Conservation (phyloP, 2,329 filamentous ascomycete species). For the Pseudogymnoascus sp. region DNA sequence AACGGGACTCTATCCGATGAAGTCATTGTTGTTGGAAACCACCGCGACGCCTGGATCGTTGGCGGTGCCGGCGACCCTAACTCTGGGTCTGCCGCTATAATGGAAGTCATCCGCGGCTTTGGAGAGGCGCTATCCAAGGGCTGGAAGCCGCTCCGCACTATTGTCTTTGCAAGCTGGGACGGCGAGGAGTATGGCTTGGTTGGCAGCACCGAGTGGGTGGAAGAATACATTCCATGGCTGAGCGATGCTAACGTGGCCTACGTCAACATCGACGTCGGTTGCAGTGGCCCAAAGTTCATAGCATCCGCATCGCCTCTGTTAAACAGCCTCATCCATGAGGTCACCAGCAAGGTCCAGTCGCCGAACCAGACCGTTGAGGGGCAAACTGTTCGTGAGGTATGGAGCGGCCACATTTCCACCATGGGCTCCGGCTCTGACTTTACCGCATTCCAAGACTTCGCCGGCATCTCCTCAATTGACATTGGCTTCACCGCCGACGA, state of each 20-base stretch:
- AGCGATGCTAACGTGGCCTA: conserved; percentile 62
- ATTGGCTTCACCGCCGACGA: conserved; percentile 42
- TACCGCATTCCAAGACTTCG: conserved; percentile 57
- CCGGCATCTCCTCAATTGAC: conserved; percentile 45
- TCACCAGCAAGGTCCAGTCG: conserved; percentile 41
- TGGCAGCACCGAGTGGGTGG: conserved; percentile 80
- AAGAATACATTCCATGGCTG: conserved; percentile 74
- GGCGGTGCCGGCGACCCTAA: conserved; percentile 81
- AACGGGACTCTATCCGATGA: conserved; percentile 81
- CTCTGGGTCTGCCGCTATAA: conserved; percentile 70
- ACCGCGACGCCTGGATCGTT: conserved; percentile 82
- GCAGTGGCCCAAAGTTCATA: conserved; percentile 48
- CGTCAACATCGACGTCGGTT: conserved; percentile 71
- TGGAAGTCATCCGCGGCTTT: conserved; percentile 70
- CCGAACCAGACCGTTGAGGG: conserved; percentile 32
- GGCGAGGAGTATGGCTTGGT: conserved; percentile 73
- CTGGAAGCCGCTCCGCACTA: conserved; percentile 81
- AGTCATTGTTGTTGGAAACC: conserved; percentile 84
- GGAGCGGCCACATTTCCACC: conserved; percentile 47
- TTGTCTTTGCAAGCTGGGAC: conserved; percentile 76
- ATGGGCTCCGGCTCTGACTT: conserved; percentile 62
- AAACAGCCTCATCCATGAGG: conserved; percentile 53
- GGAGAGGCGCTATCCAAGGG: conserved; percentile 63
- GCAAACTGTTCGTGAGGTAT: conserved; percentile 35
- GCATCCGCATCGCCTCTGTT: conserved; percentile 55